Percentiles rank a stretch among this genome's conserved stretches.
These are phyloP conservation scores for Plantago rigida DNA, from an alignment of 305 asterid genomes.

Conservation along the genomic window DNA sequence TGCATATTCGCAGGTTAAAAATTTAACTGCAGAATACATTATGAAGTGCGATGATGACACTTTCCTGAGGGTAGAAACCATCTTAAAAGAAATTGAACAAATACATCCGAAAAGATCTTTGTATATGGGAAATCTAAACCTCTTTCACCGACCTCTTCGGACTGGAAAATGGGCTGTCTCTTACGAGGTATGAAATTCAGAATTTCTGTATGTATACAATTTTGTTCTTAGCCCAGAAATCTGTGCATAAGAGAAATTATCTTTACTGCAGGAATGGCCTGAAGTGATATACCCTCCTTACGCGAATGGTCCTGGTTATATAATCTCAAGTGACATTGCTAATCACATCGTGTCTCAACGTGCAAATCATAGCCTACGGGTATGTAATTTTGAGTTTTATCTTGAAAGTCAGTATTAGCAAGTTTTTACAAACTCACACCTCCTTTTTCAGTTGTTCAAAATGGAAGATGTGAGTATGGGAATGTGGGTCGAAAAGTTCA, in stretches of 20 bases:
- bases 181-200: slow-evolving; percentile 48
- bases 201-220: too few species aligned
- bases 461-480: slow-evolving; percentile 99
- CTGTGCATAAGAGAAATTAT: too few species aligned
- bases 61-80: slow-evolving; percentile 66
- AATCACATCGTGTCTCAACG: slow-evolving; percentile 54
- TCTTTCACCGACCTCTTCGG: slow-evolving; percentile 86
- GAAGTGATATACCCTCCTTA: slow-evolving; percentile 89
- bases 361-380: slow-evolving; percentile 61
- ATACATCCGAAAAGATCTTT: slow-evolving; percentile 46
- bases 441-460: slow-evolving; percentile 61
- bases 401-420: not conserved
- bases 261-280: slow-evolving; percentile 76
- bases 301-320: slow-evolving; percentile 93
- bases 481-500: slow-evolving; percentile 93
- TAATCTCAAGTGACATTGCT: slow-evolving; percentile 72
- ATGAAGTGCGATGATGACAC: slow-evolving; percentile 97
- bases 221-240: too few species aligned
- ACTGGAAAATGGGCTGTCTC: slow-evolving; percentile 95
- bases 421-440: not conserved
- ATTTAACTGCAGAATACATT: slow-evolving; percentile 61
- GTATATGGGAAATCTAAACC: slow-evolving; percentile 91
- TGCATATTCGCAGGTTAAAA: slow-evolving; percentile 51
- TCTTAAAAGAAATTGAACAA: slow-evolving; percentile 60
- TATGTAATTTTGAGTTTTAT: slow-evolving; percentile 29